These are phyloP conservation scores for Trichoderma erinaceum DNA, from an alignment of 495 filamentous ascomycete genomes.

Conservation along the genomic window DNA sequence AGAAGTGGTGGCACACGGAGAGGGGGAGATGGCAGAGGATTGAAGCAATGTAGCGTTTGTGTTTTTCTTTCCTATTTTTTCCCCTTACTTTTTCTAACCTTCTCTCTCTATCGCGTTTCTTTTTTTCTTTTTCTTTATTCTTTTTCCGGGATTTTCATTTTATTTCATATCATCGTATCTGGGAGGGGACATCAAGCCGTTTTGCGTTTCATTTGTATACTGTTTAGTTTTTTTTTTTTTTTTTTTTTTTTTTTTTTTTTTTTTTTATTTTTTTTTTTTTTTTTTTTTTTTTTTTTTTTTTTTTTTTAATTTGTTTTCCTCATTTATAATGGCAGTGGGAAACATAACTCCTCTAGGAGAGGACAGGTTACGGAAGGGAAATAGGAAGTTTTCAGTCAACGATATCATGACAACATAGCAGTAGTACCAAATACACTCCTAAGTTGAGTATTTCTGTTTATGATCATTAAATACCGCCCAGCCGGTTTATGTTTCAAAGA, in stretches of 20 bases:
- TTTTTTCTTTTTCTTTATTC: too few relatives aligned
- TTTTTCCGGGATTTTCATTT: too few relatives aligned
- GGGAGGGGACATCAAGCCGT: not conserved
- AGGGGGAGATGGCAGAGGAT: slow-evolving; percentile 39
- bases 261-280: too few relatives aligned
- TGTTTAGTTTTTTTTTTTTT: too few relatives aligned
- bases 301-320: not conserved
- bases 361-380: not conserved
- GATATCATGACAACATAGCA: not conserved
- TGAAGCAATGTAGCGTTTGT: slow-evolving; percentile 24
- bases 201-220: not conserved
- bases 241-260: too few relatives aligned
- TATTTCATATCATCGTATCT: not conserved
- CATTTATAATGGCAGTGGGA: not conserved
- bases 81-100: too few relatives aligned
- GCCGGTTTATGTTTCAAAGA: too few relatives aligned
- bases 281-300: not conserved
- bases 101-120: too few relatives aligned
- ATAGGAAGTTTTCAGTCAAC: not conserved
- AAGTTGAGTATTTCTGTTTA: not conserved
- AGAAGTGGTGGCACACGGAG: slow-evolving; percentile 47
- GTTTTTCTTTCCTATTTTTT: not conserved
- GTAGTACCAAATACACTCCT: not conserved
- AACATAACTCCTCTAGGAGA: not conserved
- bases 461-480: too few relatives aligned